phyloP scores from a whole-genome alignment of 2,329 filamentous ascomycete species.

The Fusarium proliferatum region DNA sequence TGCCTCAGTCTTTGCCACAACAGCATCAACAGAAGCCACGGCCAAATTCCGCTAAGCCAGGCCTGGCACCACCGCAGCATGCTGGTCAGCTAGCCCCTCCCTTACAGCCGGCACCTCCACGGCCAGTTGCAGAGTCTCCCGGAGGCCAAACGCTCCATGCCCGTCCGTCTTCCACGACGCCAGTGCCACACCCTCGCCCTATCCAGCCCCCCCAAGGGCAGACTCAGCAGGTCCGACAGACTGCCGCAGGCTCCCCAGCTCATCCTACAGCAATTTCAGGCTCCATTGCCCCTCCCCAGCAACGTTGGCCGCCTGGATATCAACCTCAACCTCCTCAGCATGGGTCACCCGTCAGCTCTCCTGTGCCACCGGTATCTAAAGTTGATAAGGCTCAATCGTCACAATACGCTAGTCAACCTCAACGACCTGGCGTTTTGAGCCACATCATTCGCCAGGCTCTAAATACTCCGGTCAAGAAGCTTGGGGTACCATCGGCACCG shows the following conservation, averaged over 20 bases:
- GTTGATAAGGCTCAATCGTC: constrained; percentile 44
- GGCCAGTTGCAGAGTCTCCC: constrained; percentile 35
- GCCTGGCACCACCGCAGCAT: constrained; percentile 51
- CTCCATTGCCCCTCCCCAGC: constrained; percentile 45
- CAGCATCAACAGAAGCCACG: constrained; percentile 42
- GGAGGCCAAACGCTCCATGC: constrained; percentile 41
- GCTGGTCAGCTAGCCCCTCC: constrained; percentile 51
- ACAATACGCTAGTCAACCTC: constrained; percentile 48
- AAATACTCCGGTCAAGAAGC: constrained; percentile 49
- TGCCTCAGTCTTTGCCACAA: constrained; percentile 34
- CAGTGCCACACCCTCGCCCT: constrained; percentile 50
- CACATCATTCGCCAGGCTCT: constrained; percentile 55
- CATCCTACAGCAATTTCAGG: constrained; percentile 37
- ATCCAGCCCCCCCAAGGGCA: constrained; percentile 48
- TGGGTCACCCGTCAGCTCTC: constrained; percentile 40
- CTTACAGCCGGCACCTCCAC: constrained; percentile 49
- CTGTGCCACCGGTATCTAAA: constrained; percentile 40
- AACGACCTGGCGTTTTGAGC: constrained; percentile 54
- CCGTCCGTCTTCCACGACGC: constrained; percentile 49
- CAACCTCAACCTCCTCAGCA: constrained; percentile 47
- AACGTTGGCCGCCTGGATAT: constrained; percentile 50
- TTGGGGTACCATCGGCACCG: constrained; percentile 48
- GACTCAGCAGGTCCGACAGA: constrained; percentile 43
- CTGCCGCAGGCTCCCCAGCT: constrained; percentile 49
- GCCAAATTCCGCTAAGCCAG: constrained; percentile 43